A percentile compares a stretch with the other conserved stretches of the same genome.
These are phyloP conservation scores for Leucosporidium creatinivorum DNA, from an alignment of 768 basidiomycete genomes.

Conservation along the genomic window DNA sequence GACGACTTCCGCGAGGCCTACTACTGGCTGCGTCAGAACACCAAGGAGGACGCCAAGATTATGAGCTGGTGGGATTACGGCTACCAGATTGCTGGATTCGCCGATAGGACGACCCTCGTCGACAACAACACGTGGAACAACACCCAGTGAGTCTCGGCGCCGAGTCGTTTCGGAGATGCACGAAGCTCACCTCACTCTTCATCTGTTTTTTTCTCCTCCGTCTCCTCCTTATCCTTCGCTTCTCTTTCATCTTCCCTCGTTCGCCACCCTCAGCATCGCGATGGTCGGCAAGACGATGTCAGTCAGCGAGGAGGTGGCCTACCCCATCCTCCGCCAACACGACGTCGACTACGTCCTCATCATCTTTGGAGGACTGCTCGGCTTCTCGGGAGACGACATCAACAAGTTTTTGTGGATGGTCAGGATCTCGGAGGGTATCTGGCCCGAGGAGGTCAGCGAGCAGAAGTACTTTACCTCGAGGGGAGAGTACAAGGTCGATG, in stretches of 20 bases:
- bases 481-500: constrained; percentile 91
- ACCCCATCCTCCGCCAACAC: constrained; percentile 93
- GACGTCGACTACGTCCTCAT: constrained; percentile 95
- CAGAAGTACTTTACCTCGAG: constrained; percentile 82
- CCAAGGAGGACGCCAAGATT: constrained; percentile 79
- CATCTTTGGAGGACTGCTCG: constrained; percentile 93
- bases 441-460: constrained; percentile 92
- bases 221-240: neutral
- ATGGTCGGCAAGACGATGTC: constrained; percentile 99
- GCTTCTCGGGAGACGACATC: constrained; percentile 97
- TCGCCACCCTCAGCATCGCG: constrained; percentile 54
- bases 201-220: neutral
- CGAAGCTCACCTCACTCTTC: neutral
- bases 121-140: constrained; percentile 99
- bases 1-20: constrained; percentile 99
- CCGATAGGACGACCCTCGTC: constrained; percentile 87
- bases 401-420: constrained; percentile 83
- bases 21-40: constrained; percentile 97
- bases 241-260: neutral
- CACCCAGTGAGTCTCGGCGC: constrained; percentile 53
- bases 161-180: too few species aligned
- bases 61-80: constrained; percentile 99
- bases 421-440: constrained; percentile 42
- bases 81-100: constrained; percentile 99
- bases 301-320: constrained; percentile 84